Evolutionary conservation across 1,284 basidiomycete species (phyloP), one percentile per base, ranked within the genome.

Genomic region (Irpex lacteus): DNA sequence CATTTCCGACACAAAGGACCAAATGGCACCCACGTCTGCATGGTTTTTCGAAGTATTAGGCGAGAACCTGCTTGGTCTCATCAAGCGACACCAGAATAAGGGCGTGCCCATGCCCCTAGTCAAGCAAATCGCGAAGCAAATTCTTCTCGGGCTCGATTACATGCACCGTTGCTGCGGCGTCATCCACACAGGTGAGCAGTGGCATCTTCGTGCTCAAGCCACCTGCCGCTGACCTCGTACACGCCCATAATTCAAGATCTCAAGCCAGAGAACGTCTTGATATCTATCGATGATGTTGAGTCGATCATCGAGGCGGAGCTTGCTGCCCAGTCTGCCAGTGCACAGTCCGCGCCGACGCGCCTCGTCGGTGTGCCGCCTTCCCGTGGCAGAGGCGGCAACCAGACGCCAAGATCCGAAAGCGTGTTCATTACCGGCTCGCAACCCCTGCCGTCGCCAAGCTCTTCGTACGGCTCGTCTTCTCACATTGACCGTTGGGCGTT

Each of bases 21-120:
- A 13, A 98, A 99, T 75, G 97, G 97, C 58, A 92, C 89, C 18
- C 97, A 99, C 78, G 94, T 99, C 68, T 99, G 98, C 85, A 99
- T 99, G 97, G 97, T 99, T 15, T 15, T 98, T 98, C 74, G 97
- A 99, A 78, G 98, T 99, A 40, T 86, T 99, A 8, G 97, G 98
- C 63, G 98, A 99, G 80, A 98, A 98, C 75, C 81, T 99, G n/a
- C 86, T 99, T 0, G 96, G 96, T 2, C 86, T 99, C 70, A 98
- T 98, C 85, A 98, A 98, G 79, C 88, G 97, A 19, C 95, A 98
- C 79, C 90, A 93, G 78, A 92, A 91, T 77, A 94, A 95, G 70
- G 97, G 98, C 67, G 96, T 99, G 0, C 96, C 98, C 2, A 93
- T 96, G 80, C 90, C 85, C 66, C 85, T 99, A 70, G 96, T 98